Conservation (phyloP, 1,139 yeast genomes). For the Yamadazyma blattariae region DNA sequence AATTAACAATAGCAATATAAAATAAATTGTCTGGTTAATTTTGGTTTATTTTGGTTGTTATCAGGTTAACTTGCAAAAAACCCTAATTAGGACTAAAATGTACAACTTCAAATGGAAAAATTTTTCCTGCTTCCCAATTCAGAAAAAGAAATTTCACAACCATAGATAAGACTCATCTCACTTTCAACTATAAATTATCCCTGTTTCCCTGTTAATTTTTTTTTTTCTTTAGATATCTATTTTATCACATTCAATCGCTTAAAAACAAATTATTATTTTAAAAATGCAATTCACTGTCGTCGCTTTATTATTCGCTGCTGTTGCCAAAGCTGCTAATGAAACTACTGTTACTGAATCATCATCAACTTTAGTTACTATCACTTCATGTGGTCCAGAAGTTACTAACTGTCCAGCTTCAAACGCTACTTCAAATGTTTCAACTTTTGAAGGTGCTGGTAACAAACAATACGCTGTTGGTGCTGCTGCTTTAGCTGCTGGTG, state of each 20-base stretch:
- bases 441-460: conserved; percentile 37
- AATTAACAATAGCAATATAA: too few relatives aligned
- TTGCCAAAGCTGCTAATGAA: conserved; percentile 35
- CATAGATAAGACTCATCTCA: too few relatives aligned
- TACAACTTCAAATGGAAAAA: too few relatives aligned
- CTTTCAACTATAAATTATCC: conserved; percentile 1
- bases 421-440: conserved; percentile 32
- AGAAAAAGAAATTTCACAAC: too few relatives aligned
- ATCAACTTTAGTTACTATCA: conserved; percentile 40
- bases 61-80: too few relatives aligned
- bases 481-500: conserved; percentile 52
- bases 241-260: conserved; percentile 18
- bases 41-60: too few relatives aligned
- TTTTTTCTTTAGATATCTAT: not conserved
- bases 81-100: too few relatives aligned
- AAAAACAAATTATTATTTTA: conserved; percentile 6
- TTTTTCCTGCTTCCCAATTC: too few relatives aligned
- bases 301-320: conserved; percentile 44
- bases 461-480: conserved; percentile 44
- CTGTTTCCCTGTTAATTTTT: not conserved
- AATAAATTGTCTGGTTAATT: too few relatives aligned
- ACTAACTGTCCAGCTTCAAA: conserved; percentile 39
- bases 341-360: conserved; percentile 34
- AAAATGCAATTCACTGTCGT: conserved; percentile 46
- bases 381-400: conserved; percentile 38